Percentiles rank a stretch among this genome's conserved stretches.
phyloP scores from a whole-genome alignment of 768 basidiomycete species.

The Boletus edulis region DNA sequence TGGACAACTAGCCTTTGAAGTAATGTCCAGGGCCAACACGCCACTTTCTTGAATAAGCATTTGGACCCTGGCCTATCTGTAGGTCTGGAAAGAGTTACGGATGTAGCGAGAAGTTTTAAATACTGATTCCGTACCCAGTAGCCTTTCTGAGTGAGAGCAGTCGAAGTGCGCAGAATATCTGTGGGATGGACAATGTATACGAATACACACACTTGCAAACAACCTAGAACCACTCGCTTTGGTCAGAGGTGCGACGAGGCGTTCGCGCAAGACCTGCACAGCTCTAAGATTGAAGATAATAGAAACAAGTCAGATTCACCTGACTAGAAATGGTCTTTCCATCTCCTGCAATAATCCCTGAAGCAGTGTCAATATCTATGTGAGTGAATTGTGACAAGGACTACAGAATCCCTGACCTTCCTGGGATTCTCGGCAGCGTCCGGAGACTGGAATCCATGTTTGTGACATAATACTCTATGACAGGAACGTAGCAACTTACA shows the following conservation, averaged over 20 bases:
- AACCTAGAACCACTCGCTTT: neutral
- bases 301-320: neutral
- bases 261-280: conserved; percentile 1
- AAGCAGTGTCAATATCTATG: neutral
- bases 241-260: neutral
- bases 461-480: neutral
- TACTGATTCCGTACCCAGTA: neutral
- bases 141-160: conserved; percentile 11
- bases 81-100: neutral
- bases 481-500: conserved; percentile 34
- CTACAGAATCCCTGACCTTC: conserved; percentile 28
- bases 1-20: neutral
- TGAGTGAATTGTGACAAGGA: too few species aligned
- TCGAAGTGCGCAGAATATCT: conserved; percentile 5
- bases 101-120: neutral
- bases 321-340: conserved; percentile 5
- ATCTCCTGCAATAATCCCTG: neutral
- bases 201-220: neutral
- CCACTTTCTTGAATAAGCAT: neutral
- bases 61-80: neutral
- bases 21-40: neutral
- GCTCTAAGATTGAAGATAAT: neutral
- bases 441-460: neutral
- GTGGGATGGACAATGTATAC: neutral
- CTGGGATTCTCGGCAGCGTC: neutral